Evolutionary conservation across 2,329 filamentous ascomycete species (phyloP).

Genomic region (Aspergillus sp.): DNA sequence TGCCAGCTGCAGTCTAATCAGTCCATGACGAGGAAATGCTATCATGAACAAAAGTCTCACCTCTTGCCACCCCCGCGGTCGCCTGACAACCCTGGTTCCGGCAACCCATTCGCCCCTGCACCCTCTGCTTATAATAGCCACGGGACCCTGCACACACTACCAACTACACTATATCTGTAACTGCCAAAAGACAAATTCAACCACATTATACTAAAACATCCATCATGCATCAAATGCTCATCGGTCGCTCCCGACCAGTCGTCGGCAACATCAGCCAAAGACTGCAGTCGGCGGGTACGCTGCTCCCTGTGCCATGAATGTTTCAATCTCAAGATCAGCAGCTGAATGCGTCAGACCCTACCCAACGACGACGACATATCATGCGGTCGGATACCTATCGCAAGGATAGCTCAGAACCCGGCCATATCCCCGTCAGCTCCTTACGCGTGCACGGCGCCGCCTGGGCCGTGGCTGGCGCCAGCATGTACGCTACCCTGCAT

Average conservation of each 20-base stretch:
- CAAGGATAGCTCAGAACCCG: background rate
- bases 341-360: background rate
- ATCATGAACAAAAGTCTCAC: background rate
- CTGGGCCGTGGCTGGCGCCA: constrained; percentile 24
- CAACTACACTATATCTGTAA: too few relatives aligned
- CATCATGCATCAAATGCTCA: constrained; percentile 11
- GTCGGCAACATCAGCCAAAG: constrained; percentile 1
- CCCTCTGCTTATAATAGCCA: background rate
- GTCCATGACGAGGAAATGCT: background rate
- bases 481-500: constrained; percentile 24
- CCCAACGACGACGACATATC: background rate
- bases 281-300: constrained; percentile 4
- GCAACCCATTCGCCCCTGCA: background rate
- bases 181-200: background rate
- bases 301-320: background rate
- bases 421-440: constrained; percentile 17
- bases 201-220: too few relatives aligned
- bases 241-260: constrained; percentile 9
- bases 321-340: background rate
- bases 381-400: constrained; percentile 5
- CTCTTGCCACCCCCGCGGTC: background rate
- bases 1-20: too few relatives aligned
- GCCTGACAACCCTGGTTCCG: background rate
- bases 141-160: background rate
- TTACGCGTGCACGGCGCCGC: constrained; percentile 24